Evolutionary conservation across 805 yeast species (phyloP).

Genomic region (Ogataea pignaliae): DNA sequence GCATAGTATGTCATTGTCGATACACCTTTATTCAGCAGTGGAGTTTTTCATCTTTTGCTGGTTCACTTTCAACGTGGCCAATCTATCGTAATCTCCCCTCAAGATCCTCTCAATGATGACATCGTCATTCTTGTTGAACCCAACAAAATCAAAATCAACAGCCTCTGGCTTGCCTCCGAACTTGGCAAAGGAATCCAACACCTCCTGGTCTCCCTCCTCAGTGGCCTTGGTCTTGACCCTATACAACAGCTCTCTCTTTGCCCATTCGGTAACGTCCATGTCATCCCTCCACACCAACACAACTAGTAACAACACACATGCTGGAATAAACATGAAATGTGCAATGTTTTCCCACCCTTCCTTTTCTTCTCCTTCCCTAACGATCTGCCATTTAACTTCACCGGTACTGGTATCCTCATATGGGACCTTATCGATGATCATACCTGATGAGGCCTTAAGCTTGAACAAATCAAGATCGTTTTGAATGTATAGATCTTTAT

Average conservation of each 20-base stretch:
- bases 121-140: conserved; percentile 65
- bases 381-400: conserved; percentile 71
- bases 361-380: conserved; percentile 61
- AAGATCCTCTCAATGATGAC: conserved; percentile 76
- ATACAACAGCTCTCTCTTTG: conserved; percentile 72
- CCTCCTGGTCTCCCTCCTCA: conserved; percentile 52
- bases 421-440: conserved; percentile 79
- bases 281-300: conserved; percentile 48
- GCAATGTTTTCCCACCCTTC: conserved; percentile 85
- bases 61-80: conserved; percentile 53
- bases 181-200: conserved; percentile 38
- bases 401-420: conserved; percentile 77
- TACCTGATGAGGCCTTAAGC: conserved; percentile 54
- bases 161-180: conserved; percentile 37
- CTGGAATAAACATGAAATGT: conserved; percentile 70
- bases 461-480: conserved; percentile 59
- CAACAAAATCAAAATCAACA: conserved; percentile 45
- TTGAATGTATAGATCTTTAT: conserved; percentile 48
- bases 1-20: too few species aligned
- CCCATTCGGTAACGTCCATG: conserved; percentile 64
- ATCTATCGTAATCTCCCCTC: conserved; percentile 78
- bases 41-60: conserved; percentile 11
- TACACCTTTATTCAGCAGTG: not conserved
- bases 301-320: conserved; percentile 52
- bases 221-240: conserved; percentile 67